Evolutionary conservation across 768 basidiomycete species (phyloP).

Genomic region (Pleurotus giganteus): DNA sequence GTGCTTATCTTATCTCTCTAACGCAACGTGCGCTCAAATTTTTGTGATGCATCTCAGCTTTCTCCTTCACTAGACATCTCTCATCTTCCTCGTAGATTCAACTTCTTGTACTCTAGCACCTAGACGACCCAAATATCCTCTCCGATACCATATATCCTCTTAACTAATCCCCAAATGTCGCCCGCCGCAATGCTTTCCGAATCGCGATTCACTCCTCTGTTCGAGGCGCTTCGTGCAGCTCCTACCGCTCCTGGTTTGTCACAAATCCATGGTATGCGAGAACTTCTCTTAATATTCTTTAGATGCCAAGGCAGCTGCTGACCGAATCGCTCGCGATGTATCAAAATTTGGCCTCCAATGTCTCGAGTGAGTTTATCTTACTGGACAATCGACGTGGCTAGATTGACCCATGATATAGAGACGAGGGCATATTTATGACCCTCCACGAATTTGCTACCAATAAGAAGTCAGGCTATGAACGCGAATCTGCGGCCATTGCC

Average conservation of each 20-base stretch:
- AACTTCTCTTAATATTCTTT: background rate
- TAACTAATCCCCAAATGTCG: constrained; percentile 11
- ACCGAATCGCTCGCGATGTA: constrained; percentile 73
- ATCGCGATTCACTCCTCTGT: constrained; percentile 13
- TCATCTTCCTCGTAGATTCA: too few species aligned
- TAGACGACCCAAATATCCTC: background rate
- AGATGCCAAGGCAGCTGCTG: constrained; percentile 86
- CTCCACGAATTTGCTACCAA: constrained; percentile 72
- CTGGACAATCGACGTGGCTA: background rate
- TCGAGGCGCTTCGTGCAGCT: constrained; percentile 15
- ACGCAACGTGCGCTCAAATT: background rate
- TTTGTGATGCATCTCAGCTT: background rate
- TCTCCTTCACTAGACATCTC: background rate
- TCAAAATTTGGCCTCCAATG: constrained; percentile 59
- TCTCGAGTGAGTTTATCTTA: constrained; percentile 44
- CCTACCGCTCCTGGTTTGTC: constrained; percentile 16
- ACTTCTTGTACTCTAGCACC: constrained; percentile 6
- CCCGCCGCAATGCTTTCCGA: constrained; percentile 5
- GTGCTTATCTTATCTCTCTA: background rate
- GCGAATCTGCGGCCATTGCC: constrained; percentile 82
- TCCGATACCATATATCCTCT: background rate
- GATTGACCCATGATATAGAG: constrained; percentile 35
- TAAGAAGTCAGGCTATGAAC: constrained; percentile 86
- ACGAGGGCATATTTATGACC: constrained; percentile 57
- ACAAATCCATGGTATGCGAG: background rate